Percentiles rank a stretch among this genome's conserved stretches.
These are phyloP conservation scores for Metschnikowia cerradonensis DNA, from an alignment of 805 yeast genomes.

Conservation along the genomic window DNA sequence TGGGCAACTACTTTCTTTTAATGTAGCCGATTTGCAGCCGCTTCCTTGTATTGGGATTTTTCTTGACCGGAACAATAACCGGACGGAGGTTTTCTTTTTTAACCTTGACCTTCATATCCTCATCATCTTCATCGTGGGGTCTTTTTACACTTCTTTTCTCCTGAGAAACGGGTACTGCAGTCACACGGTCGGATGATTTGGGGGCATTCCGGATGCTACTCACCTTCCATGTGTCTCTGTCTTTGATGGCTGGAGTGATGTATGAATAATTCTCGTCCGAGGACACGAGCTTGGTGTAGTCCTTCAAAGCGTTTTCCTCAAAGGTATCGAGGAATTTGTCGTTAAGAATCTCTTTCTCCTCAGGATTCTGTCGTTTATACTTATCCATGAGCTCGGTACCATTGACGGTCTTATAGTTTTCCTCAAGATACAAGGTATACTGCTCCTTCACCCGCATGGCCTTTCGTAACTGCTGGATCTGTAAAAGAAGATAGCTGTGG, in stretches of 20 bases:
- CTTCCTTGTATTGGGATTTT: not conserved
- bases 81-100: not conserved
- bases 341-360: not conserved
- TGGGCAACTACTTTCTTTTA: not conserved
- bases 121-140: slow-evolving; percentile 1
- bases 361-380: slow-evolving; percentile 20
- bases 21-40: slow-evolving; percentile 2
- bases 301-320: not conserved
- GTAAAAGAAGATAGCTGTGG: slow-evolving; percentile 18
- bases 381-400: slow-evolving; percentile 32
- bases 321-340: not conserved
- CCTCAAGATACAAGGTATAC: slow-evolving; percentile 29
- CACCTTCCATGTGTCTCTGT: slow-evolving; percentile 4
- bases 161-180: not conserved
- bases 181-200: not conserved
- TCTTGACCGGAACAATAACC: not conserved
- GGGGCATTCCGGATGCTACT: not conserved
- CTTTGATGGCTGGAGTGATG: slow-evolving; percentile 1
- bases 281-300: not conserved
- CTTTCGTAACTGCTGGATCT: slow-evolving; percentile 20
- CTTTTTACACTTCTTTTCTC: not conserved
- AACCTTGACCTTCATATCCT: not conserved
- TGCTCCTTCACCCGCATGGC: slow-evolving; percentile 26
- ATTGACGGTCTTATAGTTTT: slow-evolving; percentile 32
- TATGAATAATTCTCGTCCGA: not conserved